These are phyloP conservation scores for Cyclocybe cylindracea DNA, from an alignment of 768 basidiomycete species.

Conservation along the genomic window DNA sequence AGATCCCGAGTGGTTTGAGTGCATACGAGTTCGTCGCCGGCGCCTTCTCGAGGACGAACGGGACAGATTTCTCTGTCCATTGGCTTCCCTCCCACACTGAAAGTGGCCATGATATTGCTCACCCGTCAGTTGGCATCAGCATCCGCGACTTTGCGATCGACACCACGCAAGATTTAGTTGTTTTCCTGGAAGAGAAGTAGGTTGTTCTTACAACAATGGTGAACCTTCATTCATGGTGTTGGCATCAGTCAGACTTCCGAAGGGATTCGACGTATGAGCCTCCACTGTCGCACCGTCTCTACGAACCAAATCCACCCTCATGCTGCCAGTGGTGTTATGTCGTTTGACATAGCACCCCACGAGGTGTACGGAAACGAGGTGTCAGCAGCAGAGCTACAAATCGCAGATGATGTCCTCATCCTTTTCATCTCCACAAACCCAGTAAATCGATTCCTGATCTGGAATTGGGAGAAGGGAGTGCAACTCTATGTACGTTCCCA, in stretches of 20 bases:
- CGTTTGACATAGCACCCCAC: neutral
- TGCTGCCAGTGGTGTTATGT: neutral
- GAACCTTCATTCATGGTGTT: no score
- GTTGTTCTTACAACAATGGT: neutral
- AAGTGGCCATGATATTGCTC: neutral
- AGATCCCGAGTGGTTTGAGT: neutral
- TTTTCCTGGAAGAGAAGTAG: conserved; percentile 1
- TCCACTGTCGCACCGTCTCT: conserved; percentile 9
- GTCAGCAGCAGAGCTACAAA: neutral
- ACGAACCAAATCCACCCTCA: conserved; percentile 1
- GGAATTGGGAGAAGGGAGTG: conserved; percentile 10
- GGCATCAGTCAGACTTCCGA: neutral
- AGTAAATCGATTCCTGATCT: neutral
- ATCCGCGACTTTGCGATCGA: conserved; percentile 7
- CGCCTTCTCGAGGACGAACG: neutral
- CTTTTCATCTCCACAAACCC: neutral
- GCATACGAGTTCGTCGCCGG: conserved; percentile 7
- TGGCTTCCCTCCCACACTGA: conserved; percentile 1
- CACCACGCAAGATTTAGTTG: conserved; percentile 7
- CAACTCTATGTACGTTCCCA: conserved; percentile 5
- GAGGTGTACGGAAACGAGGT: neutral
- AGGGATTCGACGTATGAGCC: neutral
- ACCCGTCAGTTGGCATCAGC: neutral
- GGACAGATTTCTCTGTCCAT: neutral
- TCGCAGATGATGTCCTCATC: conserved; percentile 4